A percentile compares a stretch with the other conserved stretches of the same genome.
These are phyloP conservation scores for Phytophthora citrophthora DNA, from an alignment of 352 stramenopile genomes.

Conservation along the genomic window DNA sequence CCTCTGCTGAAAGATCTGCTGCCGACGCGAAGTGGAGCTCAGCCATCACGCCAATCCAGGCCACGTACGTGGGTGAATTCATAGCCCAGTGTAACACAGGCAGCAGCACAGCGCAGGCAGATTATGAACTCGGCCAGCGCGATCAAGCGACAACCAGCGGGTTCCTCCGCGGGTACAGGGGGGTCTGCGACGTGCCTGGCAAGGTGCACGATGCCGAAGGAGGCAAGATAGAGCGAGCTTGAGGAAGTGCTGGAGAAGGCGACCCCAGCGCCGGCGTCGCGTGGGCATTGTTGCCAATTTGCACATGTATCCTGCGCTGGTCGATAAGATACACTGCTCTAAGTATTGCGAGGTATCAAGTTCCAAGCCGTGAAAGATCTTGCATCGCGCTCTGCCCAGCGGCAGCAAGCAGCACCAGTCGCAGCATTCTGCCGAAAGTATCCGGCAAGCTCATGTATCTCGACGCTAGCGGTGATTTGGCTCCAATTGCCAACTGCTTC, in stretches of 20 bases:
- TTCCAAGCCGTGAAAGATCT: slow-evolving; percentile 10
- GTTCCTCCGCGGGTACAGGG: slow-evolving; percentile 28
- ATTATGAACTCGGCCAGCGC: slow-evolving; percentile 19
- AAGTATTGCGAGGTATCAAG: slow-evolving; percentile 15
- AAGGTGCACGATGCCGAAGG: slow-evolving; percentile 20
- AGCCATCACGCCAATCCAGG: slow-evolving; percentile 9
- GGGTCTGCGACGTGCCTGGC: slow-evolving; percentile 28
- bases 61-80: slow-evolving; percentile 1
- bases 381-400: neutral
- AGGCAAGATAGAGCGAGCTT: slow-evolving; percentile 35
- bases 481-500: slow-evolving; percentile 26
- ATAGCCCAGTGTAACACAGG: neutral
- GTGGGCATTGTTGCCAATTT: slow-evolving; percentile 12
- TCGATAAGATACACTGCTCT: slow-evolving; percentile 3
- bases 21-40: slow-evolving; percentile 13
- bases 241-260: slow-evolving; percentile 10
- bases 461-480: slow-evolving; percentile 6
- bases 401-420: neutral
- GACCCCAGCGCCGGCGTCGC: neutral
- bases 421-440: neutral
- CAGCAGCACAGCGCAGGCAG: slow-evolving; percentile 6
- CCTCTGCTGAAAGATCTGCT: slow-evolving; percentile 25
- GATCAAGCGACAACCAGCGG: slow-evolving; percentile 16
- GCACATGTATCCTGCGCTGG: slow-evolving; percentile 28
- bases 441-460: neutral